Evolutionary conservation across 2,329 filamentous ascomycete genomes (phyloP), one percentile per base, ranked within the genome.

Genomic region (Colletotrichum lini): DNA sequence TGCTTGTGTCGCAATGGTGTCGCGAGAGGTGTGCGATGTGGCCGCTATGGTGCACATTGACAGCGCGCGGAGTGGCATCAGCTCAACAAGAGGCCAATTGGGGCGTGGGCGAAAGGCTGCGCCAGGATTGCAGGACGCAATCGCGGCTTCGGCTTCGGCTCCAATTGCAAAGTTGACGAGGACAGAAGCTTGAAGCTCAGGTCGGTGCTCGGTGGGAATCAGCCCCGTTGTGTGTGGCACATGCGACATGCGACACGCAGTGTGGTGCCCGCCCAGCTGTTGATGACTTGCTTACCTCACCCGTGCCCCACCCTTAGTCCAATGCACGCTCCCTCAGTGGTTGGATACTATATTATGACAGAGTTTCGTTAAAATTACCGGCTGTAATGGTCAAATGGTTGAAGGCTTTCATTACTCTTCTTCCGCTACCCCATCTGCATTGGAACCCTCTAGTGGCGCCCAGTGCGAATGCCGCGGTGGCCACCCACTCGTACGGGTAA

Each of bases 401-500:
- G 89, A 87, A 91, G 87, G 83, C 85, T 82, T 84, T 88, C 85
- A 80, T 78, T 83, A 84, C 78, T 82, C 85, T 87, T 82, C 80
- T 78, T 78, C 79, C 80, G 80, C 80, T 83, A 80, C 82, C 84
- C 86, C 87, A 87, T 86, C 83, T 83, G 87, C 85, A 82, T 87
- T 74, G 86, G 86, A 86, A 84, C 84, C 85, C 84, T 82, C 78
- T 80, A 79, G 83, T 82, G 87, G 86, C 89, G 90, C 89, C 90
- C 90, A 89, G 87, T 84, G 84, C 90, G 90, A 92, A 92, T 86
- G 88, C 86, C 75, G 89, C 88, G 90, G 90, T 89, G 89, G 85
- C 78, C 82, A 80, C 82, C 86, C 88, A 91, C 89, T 92, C 90
- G 87, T 85, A 86, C 78, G 87, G 90, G 90, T 81, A 92, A 87